These are phyloP conservation scores for Platismatia glauca DNA, from an alignment of 495 filamentous ascomycete genomes.

Conservation along the genomic window DNA sequence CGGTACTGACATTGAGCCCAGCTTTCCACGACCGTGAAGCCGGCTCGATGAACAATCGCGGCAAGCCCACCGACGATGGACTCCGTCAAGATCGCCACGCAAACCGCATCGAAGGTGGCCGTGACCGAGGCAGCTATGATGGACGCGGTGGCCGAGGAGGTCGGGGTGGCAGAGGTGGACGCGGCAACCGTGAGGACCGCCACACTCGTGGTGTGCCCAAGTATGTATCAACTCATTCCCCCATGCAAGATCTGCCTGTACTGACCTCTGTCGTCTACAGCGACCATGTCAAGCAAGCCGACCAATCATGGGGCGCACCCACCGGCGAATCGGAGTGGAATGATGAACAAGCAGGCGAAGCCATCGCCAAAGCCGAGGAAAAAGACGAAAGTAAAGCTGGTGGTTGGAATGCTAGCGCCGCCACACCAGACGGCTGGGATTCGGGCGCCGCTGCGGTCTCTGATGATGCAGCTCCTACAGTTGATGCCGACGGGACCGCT, in stretches of 20 bases:
- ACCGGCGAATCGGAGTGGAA: slow-evolving; percentile 72
- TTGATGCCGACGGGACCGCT: slow-evolving; percentile 37
- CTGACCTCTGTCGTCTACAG: slow-evolving; percentile 32
- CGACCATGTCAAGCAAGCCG: slow-evolving; percentile 87
- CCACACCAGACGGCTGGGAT: slow-evolving; percentile 21
- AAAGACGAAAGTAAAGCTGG: slow-evolving; percentile 37
- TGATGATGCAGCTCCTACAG: slow-evolving; percentile 23
- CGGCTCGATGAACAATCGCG: slow-evolving; percentile 72
- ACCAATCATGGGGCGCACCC: slow-evolving; percentile 78
- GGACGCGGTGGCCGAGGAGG: slow-evolving; percentile 48
- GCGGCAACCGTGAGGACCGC: slow-evolving; percentile 63
- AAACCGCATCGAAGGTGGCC: slow-evolving; percentile 32
- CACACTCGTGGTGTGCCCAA: slow-evolving; percentile 65
- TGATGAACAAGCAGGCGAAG: slow-evolving; percentile 81
- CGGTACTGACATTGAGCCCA: slow-evolving; percentile 30
- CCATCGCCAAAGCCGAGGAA: slow-evolving; percentile 74
- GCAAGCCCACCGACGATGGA: slow-evolving; percentile 66
- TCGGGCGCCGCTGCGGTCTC: slow-evolving; percentile 21
- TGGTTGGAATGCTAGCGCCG: slow-evolving; percentile 26
- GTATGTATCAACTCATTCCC: slow-evolving; percentile 39
- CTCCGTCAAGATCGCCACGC: slow-evolving; percentile 40
- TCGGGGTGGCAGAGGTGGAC: slow-evolving; percentile 45
- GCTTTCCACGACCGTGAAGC: slow-evolving; percentile 88
- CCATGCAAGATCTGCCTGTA: slow-evolving; percentile 1
- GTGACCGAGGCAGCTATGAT: slow-evolving; percentile 39